Conservation (phyloP, 768 basidiomycete species). For the Glaciozyma martinii region DNA sequence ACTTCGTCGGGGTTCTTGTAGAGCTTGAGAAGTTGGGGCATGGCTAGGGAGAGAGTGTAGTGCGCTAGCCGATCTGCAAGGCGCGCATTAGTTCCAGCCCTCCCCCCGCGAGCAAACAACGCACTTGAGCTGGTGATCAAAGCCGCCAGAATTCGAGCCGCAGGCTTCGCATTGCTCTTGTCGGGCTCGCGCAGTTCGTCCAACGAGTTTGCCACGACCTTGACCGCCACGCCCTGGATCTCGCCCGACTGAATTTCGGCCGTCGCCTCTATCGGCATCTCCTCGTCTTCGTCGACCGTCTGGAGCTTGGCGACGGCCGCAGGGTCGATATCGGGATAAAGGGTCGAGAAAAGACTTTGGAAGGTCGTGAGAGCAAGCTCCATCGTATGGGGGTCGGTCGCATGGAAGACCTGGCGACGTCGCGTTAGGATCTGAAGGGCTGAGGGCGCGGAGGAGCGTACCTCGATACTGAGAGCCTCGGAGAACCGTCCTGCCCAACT, state of each 20-base stretch:
- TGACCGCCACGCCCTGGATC: slow-evolving; percentile 54
- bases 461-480: slow-evolving; percentile 86
- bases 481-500: slow-evolving; percentile 69
- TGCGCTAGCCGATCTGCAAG: slow-evolving; percentile 2
- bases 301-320: slow-evolving; percentile 38
- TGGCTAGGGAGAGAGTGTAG: slow-evolving; percentile 13
- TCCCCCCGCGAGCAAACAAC: slow-evolving; percentile 20
- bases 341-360: slow-evolving; percentile 62
- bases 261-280: slow-evolving; percentile 10
- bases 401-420: slow-evolving; percentile 71
- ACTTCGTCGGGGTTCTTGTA: slow-evolving; percentile 26
- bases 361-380: slow-evolving; percentile 61
- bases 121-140: slow-evolving; percentile 22
- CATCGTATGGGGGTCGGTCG: slow-evolving; percentile 68
- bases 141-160: slow-evolving; percentile 65
- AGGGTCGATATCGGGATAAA: slow-evolving; percentile 46
- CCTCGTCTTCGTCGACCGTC: slow-evolving; percentile 25
- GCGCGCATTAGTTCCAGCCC: neutral
- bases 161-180: slow-evolving; percentile 81
- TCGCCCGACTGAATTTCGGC: slow-evolving; percentile 13
- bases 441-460: slow-evolving; percentile 33
- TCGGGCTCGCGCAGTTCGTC: slow-evolving; percentile 77
- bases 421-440: neutral
- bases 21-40: slow-evolving; percentile 14
- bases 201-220: slow-evolving; percentile 72